Conservation (phyloP, 495 filamentous ascomycete genomes). For the Daldinia loculata region DNA sequence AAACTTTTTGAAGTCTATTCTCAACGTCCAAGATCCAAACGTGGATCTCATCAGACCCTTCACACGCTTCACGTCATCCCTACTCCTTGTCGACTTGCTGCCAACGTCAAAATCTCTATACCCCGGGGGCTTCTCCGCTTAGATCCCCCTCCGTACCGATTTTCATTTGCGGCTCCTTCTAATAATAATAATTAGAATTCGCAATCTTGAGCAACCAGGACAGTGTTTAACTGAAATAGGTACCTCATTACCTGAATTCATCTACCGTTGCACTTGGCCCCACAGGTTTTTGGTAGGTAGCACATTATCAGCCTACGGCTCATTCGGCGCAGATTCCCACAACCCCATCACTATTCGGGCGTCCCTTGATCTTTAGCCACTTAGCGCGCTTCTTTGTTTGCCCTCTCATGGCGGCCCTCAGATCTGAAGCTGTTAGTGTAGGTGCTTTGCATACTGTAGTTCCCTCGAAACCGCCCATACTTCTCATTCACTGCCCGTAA, state of each 20-base stretch:
- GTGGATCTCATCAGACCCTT: constrained; percentile 32
- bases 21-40: constrained; percentile 27
- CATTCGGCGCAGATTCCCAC: constrained; percentile 58
- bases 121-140: constrained; percentile 26
- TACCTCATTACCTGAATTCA: constrained; percentile 38
- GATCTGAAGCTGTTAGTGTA: constrained; percentile 26
- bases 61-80: constrained; percentile 43
- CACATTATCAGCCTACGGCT: constrained; percentile 61
- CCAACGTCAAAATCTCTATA: constrained; percentile 32
- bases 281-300: constrained; percentile 45
- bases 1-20: constrained; percentile 41
- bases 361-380: constrained; percentile 34
- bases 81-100: constrained; percentile 37
- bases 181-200: constrained; percentile 10
- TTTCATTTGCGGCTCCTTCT: constrained; percentile 45
- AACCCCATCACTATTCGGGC: constrained; percentile 35
- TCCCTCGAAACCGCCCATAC: constrained; percentile 15
- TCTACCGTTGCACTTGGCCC: constrained; percentile 44
- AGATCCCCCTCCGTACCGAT: constrained; percentile 35
- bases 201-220: constrained; percentile 32
- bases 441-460: constrained; percentile 17
- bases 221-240: constrained; percentile 27
- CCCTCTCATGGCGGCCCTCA: constrained; percentile 21
- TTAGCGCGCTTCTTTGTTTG: constrained; percentile 35
- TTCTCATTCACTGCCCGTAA: background rate